Conservation (phyloP, 352 stramenopile species). For the Saprolegnia diclina region DNA sequence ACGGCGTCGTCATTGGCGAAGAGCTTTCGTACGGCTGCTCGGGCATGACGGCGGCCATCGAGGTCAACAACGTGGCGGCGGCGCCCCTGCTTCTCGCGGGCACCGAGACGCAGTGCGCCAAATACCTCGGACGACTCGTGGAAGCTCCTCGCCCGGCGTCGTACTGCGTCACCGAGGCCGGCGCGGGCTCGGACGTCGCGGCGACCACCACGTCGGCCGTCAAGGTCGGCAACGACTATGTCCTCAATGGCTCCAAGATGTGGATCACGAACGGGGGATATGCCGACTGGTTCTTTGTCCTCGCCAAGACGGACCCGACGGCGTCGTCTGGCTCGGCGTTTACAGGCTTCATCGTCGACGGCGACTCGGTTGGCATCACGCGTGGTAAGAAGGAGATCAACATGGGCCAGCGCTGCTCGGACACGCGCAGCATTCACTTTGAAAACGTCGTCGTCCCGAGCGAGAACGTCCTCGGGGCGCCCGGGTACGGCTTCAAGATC, state of each 20-base stretch:
- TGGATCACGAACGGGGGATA: constrained; percentile 92
- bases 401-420: constrained; percentile 84
- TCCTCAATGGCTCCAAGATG: constrained; percentile 91
- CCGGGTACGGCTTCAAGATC: constrained; percentile 89
- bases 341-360: constrained; percentile 87
- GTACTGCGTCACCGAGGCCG: constrained; percentile 89
- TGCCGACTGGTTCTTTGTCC: constrained; percentile 88
- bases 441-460: constrained; percentile 85
- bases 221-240: constrained; percentile 90
- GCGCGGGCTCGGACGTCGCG: constrained; percentile 84
- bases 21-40: constrained; percentile 88
- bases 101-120: constrained; percentile 73
- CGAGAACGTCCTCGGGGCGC: constrained; percentile 79
- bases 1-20: constrained; percentile 82
- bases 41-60: constrained; percentile 85
- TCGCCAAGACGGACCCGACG: constrained; percentile 82
- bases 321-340: constrained; percentile 72
- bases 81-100: constrained; percentile 80
- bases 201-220: constrained; percentile 85
- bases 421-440: constrained; percentile 85
- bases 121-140: constrained; percentile 80
- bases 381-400: constrained; percentile 89
- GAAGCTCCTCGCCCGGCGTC: constrained; percentile 77
- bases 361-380: constrained; percentile 78
- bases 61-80: constrained; percentile 77